Conservation (phyloP, 441 rosid genomes). For the Aleurites moluccanus region DNA sequence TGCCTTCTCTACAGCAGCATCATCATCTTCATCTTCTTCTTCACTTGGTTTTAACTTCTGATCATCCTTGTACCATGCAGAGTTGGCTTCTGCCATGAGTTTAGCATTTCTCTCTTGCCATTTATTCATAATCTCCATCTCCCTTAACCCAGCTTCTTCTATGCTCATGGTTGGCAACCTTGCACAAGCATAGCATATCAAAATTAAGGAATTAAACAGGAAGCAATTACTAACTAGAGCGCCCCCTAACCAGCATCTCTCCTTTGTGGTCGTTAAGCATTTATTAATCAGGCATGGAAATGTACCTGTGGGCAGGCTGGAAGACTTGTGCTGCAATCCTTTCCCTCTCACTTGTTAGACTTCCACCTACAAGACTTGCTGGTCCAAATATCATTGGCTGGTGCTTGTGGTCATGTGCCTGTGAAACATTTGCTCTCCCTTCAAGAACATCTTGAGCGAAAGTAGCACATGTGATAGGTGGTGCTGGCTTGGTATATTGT, state of each 20-base stretch:
- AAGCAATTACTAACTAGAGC: background rate
- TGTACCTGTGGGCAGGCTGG: constrained; percentile 83
- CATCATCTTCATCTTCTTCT: constrained; percentile 68
- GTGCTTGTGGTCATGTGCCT: constrained; percentile 86
- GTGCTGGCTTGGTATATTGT: constrained; percentile 65
- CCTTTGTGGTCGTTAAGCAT: background rate
- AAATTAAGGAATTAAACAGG: background rate
- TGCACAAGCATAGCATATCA: constrained; percentile 10
- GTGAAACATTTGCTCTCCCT: constrained; percentile 80
- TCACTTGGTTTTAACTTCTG: constrained; percentile 36
- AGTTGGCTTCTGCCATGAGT: constrained; percentile 85
- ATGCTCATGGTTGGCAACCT: constrained; percentile 99
- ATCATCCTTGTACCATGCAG: constrained; percentile 75
- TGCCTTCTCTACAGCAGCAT: constrained; percentile 66
- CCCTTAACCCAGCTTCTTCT: constrained; percentile 93
- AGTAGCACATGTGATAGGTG: constrained; percentile 91
- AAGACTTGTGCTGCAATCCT: constrained; percentile 86
- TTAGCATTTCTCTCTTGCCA: constrained; percentile 83
- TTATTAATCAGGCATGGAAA: background rate
- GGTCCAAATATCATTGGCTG: constrained; percentile 94
- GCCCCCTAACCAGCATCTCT: background rate
- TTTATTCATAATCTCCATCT: constrained; percentile 89
- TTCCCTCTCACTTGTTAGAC: constrained; percentile 67
- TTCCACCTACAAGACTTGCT: constrained; percentile 73
- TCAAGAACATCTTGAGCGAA: constrained; percentile 97